phyloP scores from a whole-genome alignment of 2,329 filamentous ascomycete genomes.

The Pezizomycotina sp. region DNA sequence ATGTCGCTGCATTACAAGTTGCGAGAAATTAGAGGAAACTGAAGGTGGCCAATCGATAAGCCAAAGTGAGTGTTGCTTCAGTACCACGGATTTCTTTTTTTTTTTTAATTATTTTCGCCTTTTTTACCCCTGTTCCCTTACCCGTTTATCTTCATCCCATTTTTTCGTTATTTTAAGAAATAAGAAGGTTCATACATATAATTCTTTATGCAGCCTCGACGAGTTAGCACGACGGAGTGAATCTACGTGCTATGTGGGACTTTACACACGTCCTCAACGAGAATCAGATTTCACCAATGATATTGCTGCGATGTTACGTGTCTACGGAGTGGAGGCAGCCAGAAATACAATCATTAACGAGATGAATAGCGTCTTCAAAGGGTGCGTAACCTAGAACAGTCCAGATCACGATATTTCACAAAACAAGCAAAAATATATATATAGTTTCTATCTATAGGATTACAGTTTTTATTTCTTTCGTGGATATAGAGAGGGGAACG shows the following conservation, averaged over 20 bases:
- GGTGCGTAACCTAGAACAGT: constrained; percentile 6
- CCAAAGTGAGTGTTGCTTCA: no score
- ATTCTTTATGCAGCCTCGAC: no score
- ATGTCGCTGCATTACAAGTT: constrained; percentile 67
- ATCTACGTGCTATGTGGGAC: constrained; percentile 77
- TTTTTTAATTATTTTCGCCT: no score
- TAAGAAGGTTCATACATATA: no score
- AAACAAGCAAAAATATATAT: neutral
- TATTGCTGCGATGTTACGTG: constrained; percentile 63
- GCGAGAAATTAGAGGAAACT: no score
- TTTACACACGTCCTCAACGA: constrained; percentile 65
- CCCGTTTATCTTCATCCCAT: no score
- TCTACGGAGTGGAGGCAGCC: constrained; percentile 88
- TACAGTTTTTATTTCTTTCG: neutral
- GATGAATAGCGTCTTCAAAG: constrained; percentile 67
- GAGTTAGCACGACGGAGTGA: constrained; percentile 78
- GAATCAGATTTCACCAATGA: constrained; percentile 80
- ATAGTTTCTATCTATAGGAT: neutral
- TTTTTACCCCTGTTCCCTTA: no score
- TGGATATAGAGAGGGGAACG: constrained; percentile 2
- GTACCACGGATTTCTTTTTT: no score
- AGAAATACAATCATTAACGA: constrained; percentile 75
- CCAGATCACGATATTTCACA: no score
- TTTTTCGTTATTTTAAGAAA: no score
- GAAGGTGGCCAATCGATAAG: no score